Evolutionary conservation across 2,329 filamentous ascomycete species (phyloP), one percentile per base, ranked within the genome.

Genomic region (Torrubiella hemipterigena): DNA sequence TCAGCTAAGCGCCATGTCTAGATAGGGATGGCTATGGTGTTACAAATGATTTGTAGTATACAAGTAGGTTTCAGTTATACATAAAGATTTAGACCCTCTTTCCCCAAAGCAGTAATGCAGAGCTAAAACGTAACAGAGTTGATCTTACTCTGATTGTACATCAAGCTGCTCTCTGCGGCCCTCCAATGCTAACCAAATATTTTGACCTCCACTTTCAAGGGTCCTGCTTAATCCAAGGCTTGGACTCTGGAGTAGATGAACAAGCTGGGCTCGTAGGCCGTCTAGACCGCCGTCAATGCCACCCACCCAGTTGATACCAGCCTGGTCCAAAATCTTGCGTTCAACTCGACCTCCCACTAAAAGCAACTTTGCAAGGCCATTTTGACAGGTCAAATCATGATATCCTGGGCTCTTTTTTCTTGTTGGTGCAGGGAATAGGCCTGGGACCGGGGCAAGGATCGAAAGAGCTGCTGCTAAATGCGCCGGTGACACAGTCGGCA

Each of bases 331-430:
- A 19, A 85, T 73, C 54, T 76, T 79, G 39, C 82, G 82, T 50
- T 98, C 91, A 18, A 95, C 72, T 31, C 91, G 69, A 11, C 87
- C 87, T 32, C 86, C 91, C 11, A 98, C 61, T 20, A 98, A 59
- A 53, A 93, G 66, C 40, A 98, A 59, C 61, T 98, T 98, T 48
- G 85, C 76, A 43, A 98, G 54, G 7, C 82, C 91, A 41, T 63
- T 73, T 56, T 95, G 87, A 33, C 89, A 83, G 2, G 67, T 55
- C 0, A 74, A 67, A 34, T 95, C 89, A 53, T 93, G 71, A 57
- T 86, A 94, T 10, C 77, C 77, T 0, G 89, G 86, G 46, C 71
- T 84, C 45, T 73, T 77, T 54, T 70, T 79, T 38, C 84, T 70
- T 31, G 73, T 74, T 2, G 89, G 89, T 4, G 83, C 76, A 1